Evolutionary conservation across 1,139 yeast genomes (phyloP), one percentile per base, ranked within the genome.

Genomic region (Hyphopichia burtonii): DNA sequence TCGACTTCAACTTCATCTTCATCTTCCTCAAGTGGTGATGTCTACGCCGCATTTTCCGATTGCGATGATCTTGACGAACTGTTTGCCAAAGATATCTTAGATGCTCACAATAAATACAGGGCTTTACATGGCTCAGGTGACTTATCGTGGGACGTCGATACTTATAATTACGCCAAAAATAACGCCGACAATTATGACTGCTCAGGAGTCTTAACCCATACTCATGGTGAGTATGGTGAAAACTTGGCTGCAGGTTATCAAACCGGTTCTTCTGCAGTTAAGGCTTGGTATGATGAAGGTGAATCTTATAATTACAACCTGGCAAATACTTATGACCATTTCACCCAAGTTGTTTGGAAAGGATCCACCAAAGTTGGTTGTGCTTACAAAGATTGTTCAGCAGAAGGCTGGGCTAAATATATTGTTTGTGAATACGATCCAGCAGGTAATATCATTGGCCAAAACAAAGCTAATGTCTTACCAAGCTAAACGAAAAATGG

Each of bases 311-410:
- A 81, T 66, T 85, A 67, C 65, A 47, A 58, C 11, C 34, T 58
- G 6, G 63, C 67, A 19, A 50, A 55, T 40, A 46, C 58, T 7
- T 65, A 59, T 42, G 83, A 87, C 50, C 96, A 88, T 66, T 88
- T 88, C 73, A 87, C 96, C 35, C 96, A 87, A 66, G 77, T 88
- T 48, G 82, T 88, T 41, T 88, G 96, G 96, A 82, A 82, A 62
- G 63, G 67, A 20, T 70, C 90, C 41, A 73, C 82, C 37, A 66
- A 78, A 57, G 63, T 88, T 18, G 96, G 96, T 28, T 88, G 96
- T 68, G 93, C 71, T 18, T 53, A 54, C 48, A 62, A 66, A 46
- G 65, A 68, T 42, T 77, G 82, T 51, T 69, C 73, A 16, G 54
- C 58, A n/a, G 57, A 63, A 43, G 56, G 55, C 46, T 71, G 68